phyloP scores from a whole-genome alignment of 208 protist genomes.

The Leishmania aethiopica region DNA sequence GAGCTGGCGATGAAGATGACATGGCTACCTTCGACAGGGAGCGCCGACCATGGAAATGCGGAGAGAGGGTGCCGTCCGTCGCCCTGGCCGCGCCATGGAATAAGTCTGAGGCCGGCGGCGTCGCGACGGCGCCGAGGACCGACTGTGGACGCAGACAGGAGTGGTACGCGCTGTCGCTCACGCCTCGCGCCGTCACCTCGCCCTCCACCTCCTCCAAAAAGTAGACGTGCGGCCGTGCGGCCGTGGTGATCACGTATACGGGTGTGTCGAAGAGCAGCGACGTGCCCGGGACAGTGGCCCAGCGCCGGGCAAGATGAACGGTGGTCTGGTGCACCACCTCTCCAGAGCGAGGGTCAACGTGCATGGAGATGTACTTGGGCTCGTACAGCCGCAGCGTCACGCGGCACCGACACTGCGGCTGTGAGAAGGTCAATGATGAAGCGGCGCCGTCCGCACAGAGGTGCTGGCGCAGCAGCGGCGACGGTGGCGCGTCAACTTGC shows the following conservation, averaged over 20 bases:
- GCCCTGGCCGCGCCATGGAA: background rate
- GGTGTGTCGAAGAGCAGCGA: constrained; percentile 64
- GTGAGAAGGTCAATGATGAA: constrained; percentile 4
- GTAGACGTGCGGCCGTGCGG: constrained; percentile 64
- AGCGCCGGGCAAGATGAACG: constrained; percentile 35
- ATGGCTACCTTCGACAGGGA: background rate
- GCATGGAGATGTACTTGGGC: constrained; percentile 35
- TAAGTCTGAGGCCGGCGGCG: background rate
- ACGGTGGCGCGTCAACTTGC: background rate
- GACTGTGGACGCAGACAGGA: background rate
- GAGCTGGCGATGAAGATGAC: background rate
- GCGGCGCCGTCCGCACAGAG: background rate
- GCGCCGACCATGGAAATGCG: background rate
- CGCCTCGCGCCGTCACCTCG: background rate
- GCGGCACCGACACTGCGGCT: constrained; percentile 5
- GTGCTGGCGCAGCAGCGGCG: background rate
- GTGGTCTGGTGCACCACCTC: constrained; percentile 54
- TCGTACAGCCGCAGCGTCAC: constrained; percentile 64
- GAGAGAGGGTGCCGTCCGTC: background rate
- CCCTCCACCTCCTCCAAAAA: constrained; percentile 45
- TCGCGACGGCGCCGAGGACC: background rate
- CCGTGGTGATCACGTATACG: constrained; percentile 63
- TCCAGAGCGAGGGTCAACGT: constrained; percentile 45
- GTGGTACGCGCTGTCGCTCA: background rate
- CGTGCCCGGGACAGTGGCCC: constrained; percentile 23